Evolutionary conservation across 768 basidiomycete genomes (phyloP).

Genomic region (Multifurca ochricompacta): DNA sequence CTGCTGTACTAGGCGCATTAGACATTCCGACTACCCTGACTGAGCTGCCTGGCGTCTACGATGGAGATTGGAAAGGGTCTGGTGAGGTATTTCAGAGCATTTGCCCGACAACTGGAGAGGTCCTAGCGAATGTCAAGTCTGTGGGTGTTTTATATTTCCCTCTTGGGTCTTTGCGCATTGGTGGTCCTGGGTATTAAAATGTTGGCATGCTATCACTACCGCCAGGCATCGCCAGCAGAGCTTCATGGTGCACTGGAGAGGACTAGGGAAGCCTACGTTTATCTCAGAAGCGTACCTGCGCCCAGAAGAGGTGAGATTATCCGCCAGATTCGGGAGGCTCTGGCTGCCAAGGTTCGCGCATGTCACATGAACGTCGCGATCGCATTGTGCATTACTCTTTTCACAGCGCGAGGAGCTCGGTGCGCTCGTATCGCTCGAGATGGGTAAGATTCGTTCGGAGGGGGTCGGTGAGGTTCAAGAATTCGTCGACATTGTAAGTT

Average conservation of each 20-base stretch:
- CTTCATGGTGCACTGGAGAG: constrained; percentile 59
- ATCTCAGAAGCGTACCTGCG: constrained; percentile 72
- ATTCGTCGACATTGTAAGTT: constrained; percentile 84
- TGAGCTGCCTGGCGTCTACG: constrained; percentile 69
- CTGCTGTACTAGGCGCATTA: constrained; percentile 54
- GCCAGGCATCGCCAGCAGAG: constrained; percentile 63
- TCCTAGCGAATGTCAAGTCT: constrained; percentile 64
- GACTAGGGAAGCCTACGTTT: constrained; percentile 63
- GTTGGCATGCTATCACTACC: background rate
- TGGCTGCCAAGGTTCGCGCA: constrained; percentile 76
- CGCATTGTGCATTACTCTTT: background rate
- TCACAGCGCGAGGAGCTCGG: constrained; percentile 68
- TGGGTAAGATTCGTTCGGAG: constrained; percentile 88
- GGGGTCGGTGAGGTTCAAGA: constrained; percentile 93
- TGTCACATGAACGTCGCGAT: constrained; percentile 26
- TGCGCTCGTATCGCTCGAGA: constrained; percentile 76
- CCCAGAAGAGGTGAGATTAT: constrained; percentile 85
- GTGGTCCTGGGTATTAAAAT: background rate
- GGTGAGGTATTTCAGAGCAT: constrained; percentile 62
- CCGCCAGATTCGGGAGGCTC: constrained; percentile 77
- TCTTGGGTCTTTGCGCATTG: background rate
- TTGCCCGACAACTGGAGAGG: constrained; percentile 85
- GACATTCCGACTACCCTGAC: constrained; percentile 47
- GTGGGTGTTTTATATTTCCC: constrained; percentile 34
- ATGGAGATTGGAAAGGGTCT: constrained; percentile 73